A percentile compares a stretch with the other conserved stretches of the same genome.
These are phyloP conservation scores for Cystoisospora suis DNA, from an alignment of 169 alveolate genomes.

Conservation along the genomic window DNA sequence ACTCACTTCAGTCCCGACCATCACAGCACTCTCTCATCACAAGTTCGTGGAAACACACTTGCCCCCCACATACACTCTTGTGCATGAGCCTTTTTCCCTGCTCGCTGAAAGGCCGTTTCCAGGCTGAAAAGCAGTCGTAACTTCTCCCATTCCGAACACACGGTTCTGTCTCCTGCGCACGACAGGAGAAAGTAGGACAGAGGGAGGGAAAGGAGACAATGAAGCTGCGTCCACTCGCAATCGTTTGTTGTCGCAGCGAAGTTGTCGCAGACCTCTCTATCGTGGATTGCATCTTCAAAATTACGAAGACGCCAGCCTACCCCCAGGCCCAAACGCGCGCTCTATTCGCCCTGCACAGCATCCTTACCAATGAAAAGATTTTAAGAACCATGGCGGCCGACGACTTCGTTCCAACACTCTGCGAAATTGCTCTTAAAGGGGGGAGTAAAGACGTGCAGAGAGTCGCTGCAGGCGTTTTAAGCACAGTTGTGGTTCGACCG, in stretches of 20 bases:
- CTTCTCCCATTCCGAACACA: neutral
- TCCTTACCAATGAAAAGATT: neutral
- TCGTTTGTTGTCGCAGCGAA: neutral
- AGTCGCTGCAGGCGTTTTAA: conserved; percentile 4
- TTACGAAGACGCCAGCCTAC: neutral
- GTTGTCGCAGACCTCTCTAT: neutral
- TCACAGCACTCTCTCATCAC: no score
- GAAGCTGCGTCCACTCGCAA: no score
- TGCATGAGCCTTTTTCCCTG: no score
- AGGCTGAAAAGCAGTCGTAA: neutral
- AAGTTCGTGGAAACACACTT: no score
- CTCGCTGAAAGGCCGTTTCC: no score
- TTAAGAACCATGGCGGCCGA: conserved; percentile 31
- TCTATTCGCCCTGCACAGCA: conserved; percentile 37
- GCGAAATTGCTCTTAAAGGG: neutral
- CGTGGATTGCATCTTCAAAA: conserved; percentile 15
- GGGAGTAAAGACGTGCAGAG: conserved; percentile 24
- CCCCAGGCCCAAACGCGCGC: conserved; percentile 32
- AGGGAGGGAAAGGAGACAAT: no score
- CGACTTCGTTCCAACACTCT: conserved; percentile 21
- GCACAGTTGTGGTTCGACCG: conserved; percentile 5
- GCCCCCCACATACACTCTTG: no score
- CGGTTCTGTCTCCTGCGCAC: neutral
- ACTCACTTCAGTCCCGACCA: no score
- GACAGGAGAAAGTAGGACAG: no score